Base-by-base conservation (phyloP, 1,139 yeast species). In the Meyerozyma athensensis region DNA sequence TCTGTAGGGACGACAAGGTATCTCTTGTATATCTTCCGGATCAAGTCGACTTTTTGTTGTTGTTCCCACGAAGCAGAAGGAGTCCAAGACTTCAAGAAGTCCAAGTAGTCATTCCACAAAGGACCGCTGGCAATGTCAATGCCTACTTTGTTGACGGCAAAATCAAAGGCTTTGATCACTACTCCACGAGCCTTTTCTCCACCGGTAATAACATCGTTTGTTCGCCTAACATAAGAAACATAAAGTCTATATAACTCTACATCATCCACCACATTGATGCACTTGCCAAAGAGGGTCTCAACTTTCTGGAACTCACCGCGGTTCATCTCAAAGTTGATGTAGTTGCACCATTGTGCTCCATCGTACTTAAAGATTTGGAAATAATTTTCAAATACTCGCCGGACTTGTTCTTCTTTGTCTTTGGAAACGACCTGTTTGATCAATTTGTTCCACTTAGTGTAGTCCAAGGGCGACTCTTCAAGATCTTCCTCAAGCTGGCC, bases 1-100 rank as follows among this genome's bases (percentile, higher is more conserved):
- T 74, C 76, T 22, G 86, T 71, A 3, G 98, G 98, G 26, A 81
- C 71, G 19, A 74, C 69, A 24, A 89, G 70, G 47, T 85, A 79
- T 42, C 76, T 75, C 49, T 84, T 79, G 59, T 83, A 87, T 5
- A 84, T 74, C 49, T 81, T 82, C 50, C 97, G 71, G 37, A 86
- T 75, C 50, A 82, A 68, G 53, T 87, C 96, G 51, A 76, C 72
- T 46, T 86, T 82, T 50, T 86, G 94, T 54, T 86, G 94, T 47
- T 80, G 84, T 54, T 90, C 97, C 86, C 95, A 86, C 34, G 83
- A 77, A 30, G 86, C 81, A 12, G 79, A 65, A 1, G 95, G 86
- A 22, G 83, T 84, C 84, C 92, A 84, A 32, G 77, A 66, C 48
- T 81, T 82, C 44, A 90, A 69, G 50, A 89, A 90, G n/a, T 73